Evolutionary conservation across 805 yeast species (phyloP).

Genomic region (Zygoascus flipseniorum): DNA sequence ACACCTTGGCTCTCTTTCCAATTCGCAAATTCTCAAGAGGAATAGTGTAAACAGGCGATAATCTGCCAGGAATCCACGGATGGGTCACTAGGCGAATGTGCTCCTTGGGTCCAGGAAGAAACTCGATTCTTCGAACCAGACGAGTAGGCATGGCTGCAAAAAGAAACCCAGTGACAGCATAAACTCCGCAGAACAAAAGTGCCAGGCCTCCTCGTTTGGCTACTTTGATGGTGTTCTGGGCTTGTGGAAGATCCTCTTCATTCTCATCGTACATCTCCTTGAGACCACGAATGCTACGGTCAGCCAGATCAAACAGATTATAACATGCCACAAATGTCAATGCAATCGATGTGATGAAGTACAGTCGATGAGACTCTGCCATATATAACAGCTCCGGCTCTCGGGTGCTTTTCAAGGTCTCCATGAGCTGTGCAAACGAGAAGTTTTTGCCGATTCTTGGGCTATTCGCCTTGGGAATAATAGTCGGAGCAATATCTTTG

Average conservation of each 20-base stretch:
- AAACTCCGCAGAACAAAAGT: constrained; percentile 28
- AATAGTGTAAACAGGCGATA: constrained; percentile 65
- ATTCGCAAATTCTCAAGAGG: constrained; percentile 50
- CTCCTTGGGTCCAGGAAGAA: constrained; percentile 46
- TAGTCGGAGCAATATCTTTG: constrained; percentile 54
- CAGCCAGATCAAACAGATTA: constrained; percentile 46
- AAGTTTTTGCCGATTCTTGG: constrained; percentile 56
- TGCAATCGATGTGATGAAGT: constrained; percentile 61
- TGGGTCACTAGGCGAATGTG: constrained; percentile 62
- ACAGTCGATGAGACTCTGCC: constrained; percentile 73
- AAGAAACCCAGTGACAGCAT: constrained; percentile 35
- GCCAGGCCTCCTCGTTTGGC: constrained; percentile 31
- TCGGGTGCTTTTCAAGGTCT: constrained; percentile 42
- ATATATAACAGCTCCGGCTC: constrained; percentile 73
- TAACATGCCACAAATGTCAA: constrained; percentile 65
- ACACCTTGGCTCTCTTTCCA: constrained; percentile 56
- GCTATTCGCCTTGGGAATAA: constrained; percentile 68
- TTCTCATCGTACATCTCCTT: constrained; percentile 46
- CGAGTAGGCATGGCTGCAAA: constrained; percentile 56
- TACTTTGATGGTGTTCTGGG: constrained; percentile 31
- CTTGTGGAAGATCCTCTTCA: constrained; percentile 35
- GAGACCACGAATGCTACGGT: constrained; percentile 46
- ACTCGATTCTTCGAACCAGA: constrained; percentile 68
- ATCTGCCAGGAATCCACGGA: constrained; percentile 64
- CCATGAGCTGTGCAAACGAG: constrained; percentile 54